Percentiles rank a stretch among this genome's conserved stretches.
Conservation (phyloP, 257 asterid species). For the Echites panduratus region DNA sequence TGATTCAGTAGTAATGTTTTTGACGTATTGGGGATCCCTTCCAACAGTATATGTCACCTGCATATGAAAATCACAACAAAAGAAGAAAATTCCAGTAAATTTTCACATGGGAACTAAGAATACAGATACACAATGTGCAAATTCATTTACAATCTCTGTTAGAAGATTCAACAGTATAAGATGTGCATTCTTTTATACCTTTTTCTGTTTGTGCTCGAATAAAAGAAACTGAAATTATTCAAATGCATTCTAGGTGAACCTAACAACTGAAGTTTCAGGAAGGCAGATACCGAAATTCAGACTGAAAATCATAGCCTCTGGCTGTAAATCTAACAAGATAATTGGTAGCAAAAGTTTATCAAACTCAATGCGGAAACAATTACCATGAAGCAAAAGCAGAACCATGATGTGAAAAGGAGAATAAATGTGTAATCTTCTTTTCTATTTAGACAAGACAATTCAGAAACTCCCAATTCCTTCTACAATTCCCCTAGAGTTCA, state of each 20-base stretch:
- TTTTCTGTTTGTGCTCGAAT: neutral
- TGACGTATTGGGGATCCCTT: conserved; percentile 69
- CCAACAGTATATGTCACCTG: conserved; percentile 95
- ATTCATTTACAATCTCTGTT: neutral
- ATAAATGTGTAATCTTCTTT: neutral
- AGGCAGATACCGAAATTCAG: neutral
- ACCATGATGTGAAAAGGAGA: neutral
- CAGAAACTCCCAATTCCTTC: neutral
- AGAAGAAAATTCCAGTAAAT: neutral
- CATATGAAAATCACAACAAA: conserved; percentile 1
- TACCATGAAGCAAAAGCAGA: neutral
- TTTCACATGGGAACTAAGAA: neutral
- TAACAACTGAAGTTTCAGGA: neutral
- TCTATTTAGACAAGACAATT: neutral
- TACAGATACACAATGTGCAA: neutral
- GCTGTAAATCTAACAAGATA: neutral
- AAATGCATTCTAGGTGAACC: neutral
- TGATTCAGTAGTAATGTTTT: conserved; percentile 64
- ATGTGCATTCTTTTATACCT: neutral
- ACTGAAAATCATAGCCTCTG: neutral
- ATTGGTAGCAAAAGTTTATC: neutral
- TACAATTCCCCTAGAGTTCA: neutral
- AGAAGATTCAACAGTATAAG: neutral
- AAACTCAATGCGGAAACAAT: neutral
- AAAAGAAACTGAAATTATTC: neutral